Evolutionary conservation across 331 rosid species (phyloP), one percentile per base, ranked within the genome.

Genomic region (Arachis monticola): DNA sequence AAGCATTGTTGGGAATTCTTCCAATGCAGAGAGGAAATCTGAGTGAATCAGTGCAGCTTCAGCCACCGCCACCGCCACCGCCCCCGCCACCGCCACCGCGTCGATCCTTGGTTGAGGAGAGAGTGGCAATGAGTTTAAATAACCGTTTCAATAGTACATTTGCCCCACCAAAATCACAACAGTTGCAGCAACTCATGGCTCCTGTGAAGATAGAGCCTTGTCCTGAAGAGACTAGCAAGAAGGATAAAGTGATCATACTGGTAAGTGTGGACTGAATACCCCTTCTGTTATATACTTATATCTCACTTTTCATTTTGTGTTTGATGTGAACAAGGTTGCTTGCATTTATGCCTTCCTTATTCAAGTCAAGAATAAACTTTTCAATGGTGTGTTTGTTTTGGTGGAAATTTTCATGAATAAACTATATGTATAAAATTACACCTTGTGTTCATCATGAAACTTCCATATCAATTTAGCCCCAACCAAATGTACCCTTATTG

Each of bases 191-290:
- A 56, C 2, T 51, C 5, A 4, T 74, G 77, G 41, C 63, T 32
- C 63, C 75, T 3, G 59, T 64, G 2, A 62, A 68, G 38, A 30
- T 66, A 8, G 79, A 58, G 32, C 46, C 61, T 17, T 6, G 4
- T 38, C 41, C 67, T 4, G 50, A 12, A 0, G 69, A 70, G 53
- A 53, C 12, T 53, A 75, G 60, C 52, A 74, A 78, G 70, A 74
- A 78, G 70, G 74, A 77, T 50, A 80, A 70, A 70, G 35, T 90
- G 55, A 83, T 86, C 66, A 41, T 81, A 3, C 82, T 83, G 93
- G 96, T 89, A 13, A 79, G 91, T 67, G 14, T 67, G 17, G 42
- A 7, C 41, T 47, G 53, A 61, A 27, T 8, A 31, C 35, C 32
- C n/a, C 8, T 12, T 68, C 47, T 10, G 30, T 48, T 66, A 40